Evolutionary conservation across 1,139 yeast species (phyloP).

Genomic region (Casaregolazyma suthepensis): DNA sequence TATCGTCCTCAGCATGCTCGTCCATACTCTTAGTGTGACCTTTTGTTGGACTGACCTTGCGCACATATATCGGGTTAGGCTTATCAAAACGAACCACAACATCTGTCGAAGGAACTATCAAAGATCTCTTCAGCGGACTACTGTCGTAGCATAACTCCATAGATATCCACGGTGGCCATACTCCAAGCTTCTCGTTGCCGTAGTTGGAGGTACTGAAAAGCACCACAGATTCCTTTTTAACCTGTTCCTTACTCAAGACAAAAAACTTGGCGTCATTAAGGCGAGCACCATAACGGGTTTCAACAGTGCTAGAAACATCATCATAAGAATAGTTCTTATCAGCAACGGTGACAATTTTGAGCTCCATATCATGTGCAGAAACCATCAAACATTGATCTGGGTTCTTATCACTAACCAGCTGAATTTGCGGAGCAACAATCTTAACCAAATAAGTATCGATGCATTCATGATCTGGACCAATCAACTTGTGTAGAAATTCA

Average conservation of each 20-base stretch:
- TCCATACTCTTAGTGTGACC: neutral
- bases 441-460: constrained; percentile 64
- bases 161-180: constrained; percentile 81
- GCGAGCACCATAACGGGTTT: constrained; percentile 63
- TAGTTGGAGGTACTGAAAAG: constrained; percentile 37
- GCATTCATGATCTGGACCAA: constrained; percentile 39
- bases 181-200: constrained; percentile 32
- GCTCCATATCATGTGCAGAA: constrained; percentile 65
- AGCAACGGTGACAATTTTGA: constrained; percentile 56
- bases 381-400: constrained; percentile 62
- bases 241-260: constrained; percentile 49
- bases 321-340: constrained; percentile 43
- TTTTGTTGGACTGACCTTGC: constrained; percentile 13
- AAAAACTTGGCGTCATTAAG: constrained; percentile 68
- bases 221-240: constrained; percentile 38
- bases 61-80: constrained; percentile 59
- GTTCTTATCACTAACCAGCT: constrained; percentile 61
- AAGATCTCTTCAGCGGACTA: constrained; percentile 46
- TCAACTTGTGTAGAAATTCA: constrained; percentile 42
- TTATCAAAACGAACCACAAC: constrained; percentile 55
- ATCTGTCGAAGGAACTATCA: constrained; percentile 59
- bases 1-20: neutral
- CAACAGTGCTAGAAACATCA: constrained; percentile 48
- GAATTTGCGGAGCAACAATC: constrained; percentile 80
- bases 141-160: constrained; percentile 70